Evolutionary conservation across 441 rosid species (phyloP).

Genomic region (Pelargonium myrrhifolium): DNA sequence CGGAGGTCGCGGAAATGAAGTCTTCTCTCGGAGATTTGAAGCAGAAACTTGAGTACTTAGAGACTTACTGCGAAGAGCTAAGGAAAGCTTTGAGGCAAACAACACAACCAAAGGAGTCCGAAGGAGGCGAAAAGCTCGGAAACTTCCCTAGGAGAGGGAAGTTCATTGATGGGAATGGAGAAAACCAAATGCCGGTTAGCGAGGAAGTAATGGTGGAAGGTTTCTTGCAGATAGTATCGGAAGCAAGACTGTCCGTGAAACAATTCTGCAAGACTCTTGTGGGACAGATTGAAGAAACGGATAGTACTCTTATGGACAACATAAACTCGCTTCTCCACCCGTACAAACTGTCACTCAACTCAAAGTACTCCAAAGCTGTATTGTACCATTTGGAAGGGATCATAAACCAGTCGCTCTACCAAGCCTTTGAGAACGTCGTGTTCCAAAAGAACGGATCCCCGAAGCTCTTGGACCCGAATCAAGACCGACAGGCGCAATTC

Average conservation of each 20-base stretch:
- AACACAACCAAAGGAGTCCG: no score
- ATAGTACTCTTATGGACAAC: conserved; percentile 42
- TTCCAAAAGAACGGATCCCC: conserved; percentile 76
- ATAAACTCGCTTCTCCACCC: conserved; percentile 61
- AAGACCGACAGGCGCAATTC: conserved; percentile 65
- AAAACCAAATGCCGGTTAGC: conserved; percentile 86
- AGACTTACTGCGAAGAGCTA: conserved; percentile 67
- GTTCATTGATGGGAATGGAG: no score
- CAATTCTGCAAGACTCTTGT: conserved; percentile 80
- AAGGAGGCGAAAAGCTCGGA: no score
- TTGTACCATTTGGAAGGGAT: conserved; percentile 71
- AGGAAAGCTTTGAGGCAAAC: conserved; percentile 72
- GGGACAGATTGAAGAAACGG: conserved; percentile 66
- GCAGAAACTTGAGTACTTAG: conserved; percentile 72
- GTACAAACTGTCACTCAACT: conserved; percentile 48
- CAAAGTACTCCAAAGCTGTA: conserved; percentile 57
- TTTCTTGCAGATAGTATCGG: conserved; percentile 84
- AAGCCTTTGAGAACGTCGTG: conserved; percentile 73
- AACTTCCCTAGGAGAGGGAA: conserved; percentile 27
- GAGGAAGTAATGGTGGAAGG: conserved; percentile 86
- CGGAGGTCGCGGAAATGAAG: conserved; percentile 69
- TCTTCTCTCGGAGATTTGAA: conserved; percentile 63
- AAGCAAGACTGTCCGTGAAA: conserved; percentile 80
- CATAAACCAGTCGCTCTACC: conserved; percentile 72
- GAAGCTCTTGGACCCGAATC: conserved; percentile 60